Base-by-base conservation (phyloP, 106 monocot species). In the Dioscorea zingiberensis region DNA sequence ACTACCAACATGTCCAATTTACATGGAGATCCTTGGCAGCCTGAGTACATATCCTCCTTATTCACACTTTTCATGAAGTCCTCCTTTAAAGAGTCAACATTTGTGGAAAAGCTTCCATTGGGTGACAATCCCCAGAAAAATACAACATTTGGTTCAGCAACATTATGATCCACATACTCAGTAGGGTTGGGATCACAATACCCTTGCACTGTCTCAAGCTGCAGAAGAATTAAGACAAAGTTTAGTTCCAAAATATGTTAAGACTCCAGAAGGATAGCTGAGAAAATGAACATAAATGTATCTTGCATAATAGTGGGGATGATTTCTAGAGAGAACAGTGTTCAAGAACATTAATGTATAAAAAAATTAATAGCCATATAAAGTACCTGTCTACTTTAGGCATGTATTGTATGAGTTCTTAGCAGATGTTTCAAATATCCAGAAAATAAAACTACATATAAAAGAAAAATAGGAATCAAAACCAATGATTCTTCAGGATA, bases 171-270 rank as follows among this genome's bases (percentile, higher is more conserved):
- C 8, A 77, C 63, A 58, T 80, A 70, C 23, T 85, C 85, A 3
- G 62, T 74, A 13, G 85, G 77, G 38, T 80, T 77, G 27, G 85
- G 85, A 60, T 85, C 85, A 24, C 85, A 77, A 21, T 58, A 68
- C 10, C 63, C 63, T 15, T 77, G 66, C 1, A 74, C 57, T 13
- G 38, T 63, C 63, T 80, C 80, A 22, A 85, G 65, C 85, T 85
- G 77, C 66, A 76, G 6, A 13, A 47, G 11, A 55, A 58, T 22
- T 13, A 48, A 17, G 38, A 38, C 38, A 6, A 8, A 38, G 38
- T 8, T 38, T 38, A 38, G 4, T 38, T 38, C 0, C 38, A 38
- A 38, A 38, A 38, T 6, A 6, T 8, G 4, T 8, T 2, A 38
- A 38, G 38, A 6, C 38, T 38, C 38, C 4, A 38, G 10, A 38